phyloP scores from a whole-genome alignment of 306 rosid species.

The Adenanthera pavonina region DNA sequence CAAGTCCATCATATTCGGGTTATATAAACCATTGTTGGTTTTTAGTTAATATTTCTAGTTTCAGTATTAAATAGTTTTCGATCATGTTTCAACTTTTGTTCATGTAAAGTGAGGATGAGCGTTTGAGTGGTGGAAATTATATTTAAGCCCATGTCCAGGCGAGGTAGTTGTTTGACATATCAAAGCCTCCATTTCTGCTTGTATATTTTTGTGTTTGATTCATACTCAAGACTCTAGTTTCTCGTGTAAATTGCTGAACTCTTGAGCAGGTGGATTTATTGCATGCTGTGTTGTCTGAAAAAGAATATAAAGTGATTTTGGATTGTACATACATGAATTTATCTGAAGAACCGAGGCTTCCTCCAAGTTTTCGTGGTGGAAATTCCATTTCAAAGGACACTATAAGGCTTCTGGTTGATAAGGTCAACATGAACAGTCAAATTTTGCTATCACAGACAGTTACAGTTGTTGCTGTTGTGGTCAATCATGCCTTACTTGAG shows the following conservation, averaged over 20 bases:
- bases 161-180: background rate
- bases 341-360: constrained; percentile 82
- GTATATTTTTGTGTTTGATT: constrained; percentile 10
- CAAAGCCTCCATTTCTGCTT: background rate
- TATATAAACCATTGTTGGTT: too few relatives aligned
- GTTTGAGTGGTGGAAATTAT: background rate
- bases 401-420: constrained; percentile 80
- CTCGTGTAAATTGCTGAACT: constrained; percentile 37
- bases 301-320: constrained; percentile 93
- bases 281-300: constrained; percentile 84
- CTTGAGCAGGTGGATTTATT: constrained; percentile 78
- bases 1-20: too few relatives aligned
- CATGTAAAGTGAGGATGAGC: background rate
- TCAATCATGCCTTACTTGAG: constrained; percentile 87
- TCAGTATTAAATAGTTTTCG: background rate
- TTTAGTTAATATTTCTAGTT: too few relatives aligned
- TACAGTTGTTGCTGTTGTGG: constrained; percentile 71
- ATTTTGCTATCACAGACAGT: constrained; percentile 76
- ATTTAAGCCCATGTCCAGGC: background rate
- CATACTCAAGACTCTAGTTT: background rate
- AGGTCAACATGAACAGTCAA: constrained; percentile 90
- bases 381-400: constrained; percentile 75
- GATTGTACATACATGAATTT: constrained; percentile 84
- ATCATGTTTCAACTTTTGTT: background rate
- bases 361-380: constrained; percentile 92